Base-by-base conservation (phyloP, 2,329 filamentous ascomycete genomes). In the Podosphaera xanthii region DNA sequence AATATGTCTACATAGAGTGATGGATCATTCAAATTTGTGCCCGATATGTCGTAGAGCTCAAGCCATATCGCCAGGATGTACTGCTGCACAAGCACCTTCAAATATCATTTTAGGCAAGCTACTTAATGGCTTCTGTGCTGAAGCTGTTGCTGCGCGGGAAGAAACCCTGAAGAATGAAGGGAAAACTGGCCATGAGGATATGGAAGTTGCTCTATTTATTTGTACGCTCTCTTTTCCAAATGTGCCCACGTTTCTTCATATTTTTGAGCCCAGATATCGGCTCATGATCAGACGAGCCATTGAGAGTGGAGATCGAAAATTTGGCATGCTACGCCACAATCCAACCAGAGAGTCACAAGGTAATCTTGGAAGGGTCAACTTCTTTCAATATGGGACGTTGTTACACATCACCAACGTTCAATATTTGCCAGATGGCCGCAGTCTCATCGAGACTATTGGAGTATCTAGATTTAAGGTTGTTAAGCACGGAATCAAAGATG, bases 201-300 rank as follows among this genome's bases (percentile, higher is more conserved):
- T 80, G 22, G 78, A 82, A 42, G 77, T 83, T 3, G 79, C 87
- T 0, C 73, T 95, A 0, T 95, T 95, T 64, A 78, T 94, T 38
- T 92, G 86, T 70, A 88, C 87, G 0, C 71, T 94, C 7, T 79
- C 87, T 0, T 91, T 92, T 64, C 90, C 90, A 0, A 75, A 77
- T 1, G 88, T 91, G 80, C 87, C 85, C 0, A 90, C 87, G 0
- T 92, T 92, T 64, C 73, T 95, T 2, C 86, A 94, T 65, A 80
- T 96, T n/a, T 95, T 94, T 67, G 90, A 95, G 69, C 86, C 87
- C n/a, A 79, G 86, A 5, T 95, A 95, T 68, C 81, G 87, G 6
- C 75, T 92, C n/a, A 92, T 95, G 87, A 84, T 95, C 44, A 78
- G 84, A 54, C 80, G 88, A 42, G 84, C 81, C 0, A 73, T 94